Percentiles rank a stretch among this genome's conserved stretches.
Evolutionary conservation across 176 grass and related monocot species (phyloP).

Genomic region (Oryza coarctata): DNA sequence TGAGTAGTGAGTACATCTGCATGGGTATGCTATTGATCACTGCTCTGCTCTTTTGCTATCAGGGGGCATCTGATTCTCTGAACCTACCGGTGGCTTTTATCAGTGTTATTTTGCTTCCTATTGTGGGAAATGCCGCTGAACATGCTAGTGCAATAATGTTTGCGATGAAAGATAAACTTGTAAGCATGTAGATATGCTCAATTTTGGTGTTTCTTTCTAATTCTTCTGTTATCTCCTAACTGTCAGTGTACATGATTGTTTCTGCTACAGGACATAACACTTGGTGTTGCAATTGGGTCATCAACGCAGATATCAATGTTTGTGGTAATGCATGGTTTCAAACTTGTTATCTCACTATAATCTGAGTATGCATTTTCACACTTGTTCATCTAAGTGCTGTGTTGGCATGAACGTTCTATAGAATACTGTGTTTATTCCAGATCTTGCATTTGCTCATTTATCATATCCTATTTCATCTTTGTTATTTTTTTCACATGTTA

Average conservation of each 20-base stretch:
- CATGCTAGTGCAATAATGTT: constrained; percentile 97
- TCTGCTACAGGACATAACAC: constrained; percentile 68
- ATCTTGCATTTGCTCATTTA: not conserved
- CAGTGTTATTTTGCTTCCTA: constrained; percentile 90
- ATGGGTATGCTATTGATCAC: constrained; percentile 28
- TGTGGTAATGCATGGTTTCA: constrained; percentile 61
- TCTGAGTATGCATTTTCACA: not conserved
- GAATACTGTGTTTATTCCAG: not conserved
- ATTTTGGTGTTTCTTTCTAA: not conserved
- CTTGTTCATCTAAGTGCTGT: constrained; percentile 1
- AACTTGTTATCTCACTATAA: constrained; percentile 10
- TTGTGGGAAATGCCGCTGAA: constrained; percentile 91
- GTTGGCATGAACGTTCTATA: not conserved
- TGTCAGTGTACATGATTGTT: constrained; percentile 19
- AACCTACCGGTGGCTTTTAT: constrained; percentile 82
- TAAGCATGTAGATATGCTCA: constrained; percentile 31
- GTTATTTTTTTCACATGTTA: not conserved
- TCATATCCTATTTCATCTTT: not conserved
- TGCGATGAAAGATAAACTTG: constrained; percentile 91
- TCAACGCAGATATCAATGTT: constrained; percentile 93
- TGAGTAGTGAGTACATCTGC: constrained; percentile 23
- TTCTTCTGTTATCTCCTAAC: not conserved
- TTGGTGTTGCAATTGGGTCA: constrained; percentile 86
- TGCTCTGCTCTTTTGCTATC: constrained; percentile 35
- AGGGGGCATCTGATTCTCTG: constrained; percentile 85